Base-by-base conservation (phyloP, 805 yeast genomes). In the Candida stauntonica region DNA sequence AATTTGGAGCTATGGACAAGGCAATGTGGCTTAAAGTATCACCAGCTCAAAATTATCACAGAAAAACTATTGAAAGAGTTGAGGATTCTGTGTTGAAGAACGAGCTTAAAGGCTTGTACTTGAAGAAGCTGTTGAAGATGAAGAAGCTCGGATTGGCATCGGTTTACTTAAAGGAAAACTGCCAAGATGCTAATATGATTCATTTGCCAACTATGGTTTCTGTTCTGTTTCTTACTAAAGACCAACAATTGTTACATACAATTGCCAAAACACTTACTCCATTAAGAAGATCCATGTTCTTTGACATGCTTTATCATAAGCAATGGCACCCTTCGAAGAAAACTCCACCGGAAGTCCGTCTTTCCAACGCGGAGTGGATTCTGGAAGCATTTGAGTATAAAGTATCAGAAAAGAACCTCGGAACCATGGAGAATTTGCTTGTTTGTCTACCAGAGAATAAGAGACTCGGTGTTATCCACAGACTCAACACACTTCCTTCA, bases 391-490 rank as follows among this genome's bases (percentile, higher is more conserved):
- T 27, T 17, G 17, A 38, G n/a, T 47, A 38, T 23, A 30, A 16
- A 6, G 8, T 47, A 4, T 17, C 36, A 5, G 42, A 45, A 27
- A 12, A 16, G 5, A 39, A 39, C 36, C 24, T 45, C 35, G 14
- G 14, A 7, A 32, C 26, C 9, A 13, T 36, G 21, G 18, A 29
- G 16, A 21, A 24, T 4, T 38, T 24, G 18, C 18, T 45, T 19
- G 12, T 12, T 11, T 8, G 19, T 4, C 23, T 45, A 8, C 48
- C 48, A 7, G 35, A 34, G 20, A 12, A 7, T 4, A 89, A 86
- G 54, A 89, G 89, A 81, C 77, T 76, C 57, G 95, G 86, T 14
- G 78, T 96, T 15, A 64, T 91, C 48, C 95, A 88, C 17, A 84
- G 82, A 68, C 86, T 91, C 62, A 87, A 87, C 63, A 73, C 84